Evolutionary conservation across 441 rosid species (phyloP).

Genomic region (Adansonia madagascariensis): DNA sequence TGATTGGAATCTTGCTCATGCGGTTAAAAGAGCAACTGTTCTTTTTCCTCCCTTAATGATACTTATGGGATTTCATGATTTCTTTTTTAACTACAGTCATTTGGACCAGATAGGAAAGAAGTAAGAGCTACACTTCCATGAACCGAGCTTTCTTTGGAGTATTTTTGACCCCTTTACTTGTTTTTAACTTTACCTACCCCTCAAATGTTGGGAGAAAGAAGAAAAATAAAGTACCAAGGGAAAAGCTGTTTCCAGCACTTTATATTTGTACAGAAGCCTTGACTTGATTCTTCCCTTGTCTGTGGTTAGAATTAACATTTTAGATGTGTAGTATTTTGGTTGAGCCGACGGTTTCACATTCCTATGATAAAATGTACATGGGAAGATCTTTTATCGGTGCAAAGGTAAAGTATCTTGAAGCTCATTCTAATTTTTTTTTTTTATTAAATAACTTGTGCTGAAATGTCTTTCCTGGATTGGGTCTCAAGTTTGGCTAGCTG

Average conservation of each 20-base stretch:
- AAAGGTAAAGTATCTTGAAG: too few relatives aligned
- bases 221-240: conserved; percentile 38
- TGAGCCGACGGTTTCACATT: not conserved
- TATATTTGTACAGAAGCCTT: conserved; percentile 30
- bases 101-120: conserved; percentile 89
- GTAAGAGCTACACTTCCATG: conserved; percentile 67
- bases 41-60: not conserved
- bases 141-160: conserved; percentile 5
- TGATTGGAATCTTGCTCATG: not conserved
- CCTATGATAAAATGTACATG: not conserved
- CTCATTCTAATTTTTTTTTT: too few relatives aligned
- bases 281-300: conserved; percentile 3
- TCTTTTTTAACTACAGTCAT: conserved; percentile 56
- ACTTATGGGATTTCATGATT: conserved; percentile 17
- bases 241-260: conserved; percentile 26
- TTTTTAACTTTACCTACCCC: not conserved
- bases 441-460: too few relatives aligned
- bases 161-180: conserved; percentile 15
- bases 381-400: too few relatives aligned
- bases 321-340: conserved; percentile 18
- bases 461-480: too few relatives aligned
- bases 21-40: not conserved
- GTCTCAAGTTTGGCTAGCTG: too few relatives aligned
- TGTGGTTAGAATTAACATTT: conserved; percentile 22
- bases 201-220: conserved; percentile 16